Evolutionary conservation across 306 rosid species (phyloP).

Genomic region (Ziziphus jujuba): DNA sequence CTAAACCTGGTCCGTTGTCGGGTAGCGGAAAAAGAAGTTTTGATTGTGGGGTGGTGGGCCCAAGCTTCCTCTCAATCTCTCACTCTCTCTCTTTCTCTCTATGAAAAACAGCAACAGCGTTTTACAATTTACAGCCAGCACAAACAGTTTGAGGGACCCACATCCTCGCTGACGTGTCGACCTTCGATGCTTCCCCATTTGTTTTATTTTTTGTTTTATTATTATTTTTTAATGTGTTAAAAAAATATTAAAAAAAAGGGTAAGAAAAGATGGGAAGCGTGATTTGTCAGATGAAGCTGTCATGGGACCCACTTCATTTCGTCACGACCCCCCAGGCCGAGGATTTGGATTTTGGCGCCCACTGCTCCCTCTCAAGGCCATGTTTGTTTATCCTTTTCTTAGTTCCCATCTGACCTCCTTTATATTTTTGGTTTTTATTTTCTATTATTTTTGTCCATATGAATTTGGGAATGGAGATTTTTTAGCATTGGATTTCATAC

Average conservation of each 20-base stretch:
- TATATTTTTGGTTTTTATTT: no score
- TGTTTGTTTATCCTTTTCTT: no score
- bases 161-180: slow-evolving; percentile 12
- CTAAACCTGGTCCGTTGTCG: slow-evolving; percentile 5
- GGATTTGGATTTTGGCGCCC: slow-evolving; percentile 24
- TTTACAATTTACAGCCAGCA: no score
- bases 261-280: slow-evolving; percentile 7
- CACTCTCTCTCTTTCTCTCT: no score
- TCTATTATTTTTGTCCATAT: no score
- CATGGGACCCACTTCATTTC: slow-evolving; percentile 22
- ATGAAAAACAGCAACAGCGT: no score
- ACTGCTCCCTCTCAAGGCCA: no score
- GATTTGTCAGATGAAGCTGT: slow-evolving; percentile 36
- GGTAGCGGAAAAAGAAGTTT: neutral
- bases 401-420: no score
- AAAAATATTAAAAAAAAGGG: neutral
- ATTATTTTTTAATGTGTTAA: no score
- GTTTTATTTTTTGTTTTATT: neutral
- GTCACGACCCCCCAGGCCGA: slow-evolving; percentile 16
- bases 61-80: neutral
- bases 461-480: no score
- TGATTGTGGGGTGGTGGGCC: slow-evolving; percentile 10
- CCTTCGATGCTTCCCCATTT: neutral
- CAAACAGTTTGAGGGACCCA: no score
- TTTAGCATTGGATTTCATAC: no score